Evolutionary conservation across 2,329 filamentous ascomycete species (phyloP), one percentile per base, ranked within the genome.

Genomic region (Annulohypoxylon truncatum): DNA sequence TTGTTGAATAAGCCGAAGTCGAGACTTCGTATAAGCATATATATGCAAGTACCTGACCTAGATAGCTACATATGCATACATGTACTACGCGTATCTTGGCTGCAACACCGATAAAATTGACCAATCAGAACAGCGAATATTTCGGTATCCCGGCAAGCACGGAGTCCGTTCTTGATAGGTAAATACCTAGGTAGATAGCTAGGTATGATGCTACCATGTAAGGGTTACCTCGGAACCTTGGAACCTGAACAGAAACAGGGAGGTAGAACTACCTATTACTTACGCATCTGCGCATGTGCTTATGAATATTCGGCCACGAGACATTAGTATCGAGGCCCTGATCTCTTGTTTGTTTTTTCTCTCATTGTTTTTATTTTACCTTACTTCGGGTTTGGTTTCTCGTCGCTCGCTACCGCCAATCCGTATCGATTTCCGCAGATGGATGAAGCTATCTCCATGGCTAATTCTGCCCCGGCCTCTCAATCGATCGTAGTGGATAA

Each of bases 391-490:
- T 51, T 48, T 50, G 3, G 3, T 33, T 46, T 29, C 26, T 35
- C n/a, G 47, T 66, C 66, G 42, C 52, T 66, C 63, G 56, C 35
- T 66, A 50, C 20, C 4, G 47, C 48, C 53, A 13, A 38, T 53
- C 29, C 33, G 15, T 15, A 28, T 22, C 15, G 10, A 31, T 28
- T 26, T 26, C 22, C 3, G 13, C 46, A 28, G 64, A 66, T 68
- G 66, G 63, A 55, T 52, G 40, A 66, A 65, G 20, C 61, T 56
- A 18, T 26, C 61, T 15, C 38, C 28, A 12, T 46, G 66, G 6
- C n/a, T 48, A 8, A 44, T 38, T 31, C 28, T 29, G n/a, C 38
- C 22, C 47, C 53, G 9, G 38, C 20, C 18, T 44, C 60, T 35
- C 63, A 54, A 44, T 50, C 52, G 42, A 28, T 28, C 22, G 29